Base-by-base conservation (phyloP, 2,329 filamentous ascomycete species). In the Drechslera avenae region DNA sequence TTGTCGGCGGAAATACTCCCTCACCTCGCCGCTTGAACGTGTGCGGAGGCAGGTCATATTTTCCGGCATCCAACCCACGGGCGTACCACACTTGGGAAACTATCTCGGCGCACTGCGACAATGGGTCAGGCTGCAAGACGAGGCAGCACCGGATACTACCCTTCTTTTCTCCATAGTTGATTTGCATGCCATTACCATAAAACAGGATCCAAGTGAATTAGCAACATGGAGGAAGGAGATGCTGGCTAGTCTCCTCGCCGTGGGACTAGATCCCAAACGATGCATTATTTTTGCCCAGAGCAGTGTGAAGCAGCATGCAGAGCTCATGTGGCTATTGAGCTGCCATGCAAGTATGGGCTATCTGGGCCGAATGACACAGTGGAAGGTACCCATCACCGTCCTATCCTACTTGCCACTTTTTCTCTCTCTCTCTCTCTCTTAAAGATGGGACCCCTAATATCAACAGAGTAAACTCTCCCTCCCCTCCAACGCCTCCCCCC, bases 361-460 rank as follows among this genome's bases (percentile, higher is more conserved):
- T 75, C 78, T 99, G n/a, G 88, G 88, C 8, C 83, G 94, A n/a
- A 99, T 99, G 94, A 97, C 94, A 21, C 94, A 97, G 74, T 99
- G 94, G 92, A 99, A 99, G 86, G 91, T 90, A n/a, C n/a, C n/a
- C n/a, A n/a, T n/a, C n/a, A n/a, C n/a, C n/a, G n/a, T n/a, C n/a
- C n/a, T n/a, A n/a, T n/a, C n/a, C n/a, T n/a, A n/a, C n/a, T n/a
- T n/a, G n/a, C n/a, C n/a, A n/a, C n/a, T n/a, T n/a, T n/a, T n/a
- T n/a, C n/a, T n/a, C n/a, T n/a, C n/a, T n/a, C n/a, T n/a, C n/a
- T n/a, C n/a, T n/a, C n/a, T n/a, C n/a, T n/a, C n/a, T n/a, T n/a
- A n/a, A n/a, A n/a, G n/a, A n/a, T n/a, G n/a, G n/a, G n/a, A n/a
- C n/a, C n/a, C n/a, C 45, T 55, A 32, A 32, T 28, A 13, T 19